A percentile compares a stretch with the other conserved stretches of the same genome.
phyloP scores from a whole-genome alignment of 2,329 filamentous ascomycete genomes.

The Colletotrichum neosansevieriae region DNA sequence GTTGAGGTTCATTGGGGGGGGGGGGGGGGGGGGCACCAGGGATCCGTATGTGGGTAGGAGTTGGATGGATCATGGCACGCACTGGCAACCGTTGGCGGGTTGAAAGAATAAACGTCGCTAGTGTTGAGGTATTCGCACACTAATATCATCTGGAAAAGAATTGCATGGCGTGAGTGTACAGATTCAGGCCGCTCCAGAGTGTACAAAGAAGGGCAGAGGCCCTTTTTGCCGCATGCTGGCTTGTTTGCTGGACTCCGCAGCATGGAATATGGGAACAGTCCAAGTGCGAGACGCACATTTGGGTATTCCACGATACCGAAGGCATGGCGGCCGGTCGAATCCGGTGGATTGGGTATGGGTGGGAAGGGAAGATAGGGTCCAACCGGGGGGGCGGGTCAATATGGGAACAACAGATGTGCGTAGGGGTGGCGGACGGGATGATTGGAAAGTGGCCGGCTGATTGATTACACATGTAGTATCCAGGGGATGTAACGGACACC shows the following conservation, averaged over 20 bases:
- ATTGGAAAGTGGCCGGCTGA: constrained; percentile 27
- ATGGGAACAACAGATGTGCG: constrained; percentile 14
- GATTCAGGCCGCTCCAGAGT: too few relatives aligned
- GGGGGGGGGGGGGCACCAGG: neutral
- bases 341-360: constrained; percentile 23
- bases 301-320: constrained; percentile 31
- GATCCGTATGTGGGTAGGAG: neutral
- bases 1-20: neutral
- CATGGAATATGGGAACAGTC: too few relatives aligned
- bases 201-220: too few relatives aligned
- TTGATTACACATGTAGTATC: neutral
- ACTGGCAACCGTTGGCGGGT: constrained; percentile 17
- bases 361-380: neutral
- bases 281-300: constrained; percentile 28
- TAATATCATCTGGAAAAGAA: too few relatives aligned
- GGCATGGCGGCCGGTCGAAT: constrained; percentile 14
- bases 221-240: too few relatives aligned
- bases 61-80: neutral
- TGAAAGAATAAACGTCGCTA: neutral
- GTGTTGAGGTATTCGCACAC: too few relatives aligned
- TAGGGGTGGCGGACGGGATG: constrained; percentile 25
- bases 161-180: too few relatives aligned
- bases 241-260: too few relatives aligned
- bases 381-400: neutral
- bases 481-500: neutral